Conservation (phyloP, 2,329 filamentous ascomycete species). For the Aureobasidium vineae region DNA sequence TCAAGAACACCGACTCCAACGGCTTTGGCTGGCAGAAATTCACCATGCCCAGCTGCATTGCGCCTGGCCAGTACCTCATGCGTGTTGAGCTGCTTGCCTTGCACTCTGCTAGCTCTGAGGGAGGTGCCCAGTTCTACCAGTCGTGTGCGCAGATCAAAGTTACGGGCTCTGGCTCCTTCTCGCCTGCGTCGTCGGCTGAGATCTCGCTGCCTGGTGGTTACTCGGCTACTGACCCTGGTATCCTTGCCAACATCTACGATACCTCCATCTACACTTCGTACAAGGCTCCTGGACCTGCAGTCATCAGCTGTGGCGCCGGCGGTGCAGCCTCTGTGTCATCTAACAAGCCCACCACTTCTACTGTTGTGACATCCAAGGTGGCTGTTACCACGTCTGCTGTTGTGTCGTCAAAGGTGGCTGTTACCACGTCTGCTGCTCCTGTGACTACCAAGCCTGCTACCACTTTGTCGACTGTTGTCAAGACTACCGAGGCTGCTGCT, state of each 20-base stretch:
- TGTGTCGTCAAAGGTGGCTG: constrained; percentile 1
- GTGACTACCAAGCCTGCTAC: constrained; percentile 8
- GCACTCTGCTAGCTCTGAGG: constrained; percentile 51
- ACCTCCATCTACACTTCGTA: constrained; percentile 37
- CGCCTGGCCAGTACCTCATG: constrained; percentile 56
- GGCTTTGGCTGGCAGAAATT: constrained; percentile 40
- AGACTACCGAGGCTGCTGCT: constrained; percentile 7
- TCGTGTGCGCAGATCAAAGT: constrained; percentile 36
- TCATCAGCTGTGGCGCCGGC: constrained; percentile 35
- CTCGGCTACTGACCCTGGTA: constrained; percentile 28
- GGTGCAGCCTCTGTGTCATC: constrained; percentile 15
- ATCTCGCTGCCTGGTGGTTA: constrained; percentile 30
- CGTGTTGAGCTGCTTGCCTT: constrained; percentile 56
- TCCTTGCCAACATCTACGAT: constrained; percentile 31
- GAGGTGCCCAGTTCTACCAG: constrained; percentile 45
- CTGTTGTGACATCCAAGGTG: neutral
- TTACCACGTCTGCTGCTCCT: neutral
- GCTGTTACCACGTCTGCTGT: constrained; percentile 23
- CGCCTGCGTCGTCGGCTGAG: neutral
- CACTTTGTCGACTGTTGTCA: constrained; percentile 12
- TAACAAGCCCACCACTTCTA: too few species aligned
- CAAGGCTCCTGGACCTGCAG: constrained; percentile 45
- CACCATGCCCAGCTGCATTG: constrained; percentile 52
- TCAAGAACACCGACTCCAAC: constrained; percentile 30
- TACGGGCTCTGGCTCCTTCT: constrained; percentile 25